phyloP scores from a whole-genome alignment of 1,139 yeast genomes.

The Pneumocystis carinii region DNA sequence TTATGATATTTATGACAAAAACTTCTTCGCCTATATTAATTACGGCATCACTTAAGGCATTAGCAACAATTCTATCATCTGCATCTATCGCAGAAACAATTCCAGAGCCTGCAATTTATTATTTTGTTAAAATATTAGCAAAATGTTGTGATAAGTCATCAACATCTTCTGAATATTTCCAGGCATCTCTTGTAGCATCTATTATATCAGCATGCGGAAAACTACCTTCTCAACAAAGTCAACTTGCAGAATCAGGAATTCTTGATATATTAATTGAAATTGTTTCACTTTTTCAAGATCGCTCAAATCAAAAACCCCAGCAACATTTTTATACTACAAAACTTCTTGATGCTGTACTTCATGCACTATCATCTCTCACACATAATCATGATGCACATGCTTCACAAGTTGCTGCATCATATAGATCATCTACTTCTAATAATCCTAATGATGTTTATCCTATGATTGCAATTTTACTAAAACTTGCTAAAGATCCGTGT shows the following conservation, averaged over 20 bases:
- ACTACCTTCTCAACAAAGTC: conserved; percentile 11
- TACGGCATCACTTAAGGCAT: background rate
- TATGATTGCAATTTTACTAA: conserved; percentile 17
- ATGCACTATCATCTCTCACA: conserved; percentile 21
- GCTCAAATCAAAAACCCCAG: conserved; percentile 3
- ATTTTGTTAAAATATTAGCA: background rate
- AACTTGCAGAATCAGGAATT: conserved; percentile 15
- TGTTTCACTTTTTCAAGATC: conserved; percentile 9
- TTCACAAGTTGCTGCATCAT: conserved; percentile 2
- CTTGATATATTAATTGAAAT: conserved; percentile 5
- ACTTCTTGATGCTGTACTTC: conserved; percentile 19
- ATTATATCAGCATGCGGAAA: conserved; percentile 14
- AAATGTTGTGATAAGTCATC: background rate
- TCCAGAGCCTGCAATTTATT: background rate
- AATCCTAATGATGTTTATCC: conserved; percentile 13
- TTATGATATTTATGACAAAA: background rate
- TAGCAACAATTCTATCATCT: background rate
- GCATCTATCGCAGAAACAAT: background rate
- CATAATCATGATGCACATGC: conserved; percentile 14
- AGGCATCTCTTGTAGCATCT: conserved; percentile 19
- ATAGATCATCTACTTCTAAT: background rate
- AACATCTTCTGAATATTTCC: conserved; percentile 15
- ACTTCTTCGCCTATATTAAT: background rate
- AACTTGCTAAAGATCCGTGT: conserved; percentile 19
- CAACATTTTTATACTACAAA: background rate